A percentile compares a stretch with the other conserved stretches of the same genome.
phyloP scores from a whole-genome alignment of 306 rosid genomes.

The Quercus agrifolia region DNA sequence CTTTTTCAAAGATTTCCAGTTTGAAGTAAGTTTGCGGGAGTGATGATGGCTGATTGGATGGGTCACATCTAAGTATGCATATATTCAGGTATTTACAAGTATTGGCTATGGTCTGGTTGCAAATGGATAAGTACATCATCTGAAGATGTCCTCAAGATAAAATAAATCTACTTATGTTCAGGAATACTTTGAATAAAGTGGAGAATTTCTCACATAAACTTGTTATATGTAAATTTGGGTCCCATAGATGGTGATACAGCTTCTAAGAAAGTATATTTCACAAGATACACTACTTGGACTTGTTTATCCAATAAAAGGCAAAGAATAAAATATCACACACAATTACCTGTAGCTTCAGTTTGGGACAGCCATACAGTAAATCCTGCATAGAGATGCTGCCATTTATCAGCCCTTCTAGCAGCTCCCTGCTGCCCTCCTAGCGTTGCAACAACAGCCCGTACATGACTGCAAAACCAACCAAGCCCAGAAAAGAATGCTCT shows the following conservation, averaged over 20 bases:
- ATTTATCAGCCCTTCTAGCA: slow-evolving; percentile 57
- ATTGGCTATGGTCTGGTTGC: not conserved
- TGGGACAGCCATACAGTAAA: slow-evolving; percentile 87
- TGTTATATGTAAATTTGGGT: not conserved
- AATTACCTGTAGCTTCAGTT: slow-evolving; percentile 70
- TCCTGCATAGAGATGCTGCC: slow-evolving; percentile 87
- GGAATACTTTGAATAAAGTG: not conserved
- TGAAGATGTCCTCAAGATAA: not conserved
- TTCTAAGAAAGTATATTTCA: not conserved
- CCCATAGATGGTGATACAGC: not conserved
- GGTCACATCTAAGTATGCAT: not conserved
- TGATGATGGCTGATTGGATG: not conserved
- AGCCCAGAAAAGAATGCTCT: not conserved
- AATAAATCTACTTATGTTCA: not conserved
- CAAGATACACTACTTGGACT: not conserved
- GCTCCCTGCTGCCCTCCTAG: slow-evolving; percentile 75
- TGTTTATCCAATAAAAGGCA: slow-evolving; percentile 1
- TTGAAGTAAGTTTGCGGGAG: not conserved
- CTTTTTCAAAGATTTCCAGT: not conserved
- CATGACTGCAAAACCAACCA: slow-evolving; percentile 57
- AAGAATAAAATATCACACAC: slow-evolving; percentile 11
- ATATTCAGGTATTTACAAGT: not conserved
- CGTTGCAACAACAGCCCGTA: slow-evolving; percentile 70
- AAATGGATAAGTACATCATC: not conserved
- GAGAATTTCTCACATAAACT: not conserved